Percentiles rank a stretch among this genome's conserved stretches.
phyloP scores from a whole-genome alignment of 768 basidiomycete species.

The Grammothele lineata region DNA sequence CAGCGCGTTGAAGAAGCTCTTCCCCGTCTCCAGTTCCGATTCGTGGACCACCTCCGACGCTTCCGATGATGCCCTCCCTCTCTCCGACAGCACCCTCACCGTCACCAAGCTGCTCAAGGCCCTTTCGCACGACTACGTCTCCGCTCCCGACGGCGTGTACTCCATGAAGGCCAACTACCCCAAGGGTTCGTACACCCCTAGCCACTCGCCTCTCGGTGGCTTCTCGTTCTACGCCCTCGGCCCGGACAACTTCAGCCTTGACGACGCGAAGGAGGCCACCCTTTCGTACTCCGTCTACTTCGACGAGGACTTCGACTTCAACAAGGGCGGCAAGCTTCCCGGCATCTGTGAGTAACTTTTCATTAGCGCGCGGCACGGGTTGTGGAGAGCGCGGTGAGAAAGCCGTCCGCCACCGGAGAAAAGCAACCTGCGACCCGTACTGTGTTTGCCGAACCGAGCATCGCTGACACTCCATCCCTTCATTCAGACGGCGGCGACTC shows the following conservation, averaged over 20 bases:
- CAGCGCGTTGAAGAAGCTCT: constrained; percentile 15
- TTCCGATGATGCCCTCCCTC: constrained; percentile 18
- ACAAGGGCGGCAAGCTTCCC: constrained; percentile 69
- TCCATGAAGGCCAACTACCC: constrained; percentile 25
- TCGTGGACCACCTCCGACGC: constrained; percentile 26
- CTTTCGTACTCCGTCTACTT: constrained; percentile 63
- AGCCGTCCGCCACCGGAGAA: no score
- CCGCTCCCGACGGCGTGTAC: constrained; percentile 21
- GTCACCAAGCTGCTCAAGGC: constrained; percentile 19
- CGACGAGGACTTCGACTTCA: constrained; percentile 56
- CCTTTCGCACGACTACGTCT: constrained; percentile 22
- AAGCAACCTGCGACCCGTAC: no score
- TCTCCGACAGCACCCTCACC: constrained; percentile 24
- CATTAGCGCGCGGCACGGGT: not conserved
- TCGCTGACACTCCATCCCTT: not conserved
- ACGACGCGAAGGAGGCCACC: constrained; percentile 60
- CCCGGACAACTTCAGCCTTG: constrained; percentile 45
- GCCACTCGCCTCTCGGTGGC: constrained; percentile 46
- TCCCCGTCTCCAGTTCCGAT: constrained; percentile 20
- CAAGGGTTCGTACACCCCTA: constrained; percentile 52
- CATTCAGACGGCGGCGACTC: constrained; percentile 52
- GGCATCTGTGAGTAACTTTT: constrained; percentile 56
- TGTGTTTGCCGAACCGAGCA: no score
- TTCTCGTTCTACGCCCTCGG: constrained; percentile 72
- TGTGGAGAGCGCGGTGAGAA: no score